These are phyloP conservation scores for Aspergillus sparsus DNA, from an alignment of 495 filamentous ascomycete genomes.

Conservation along the genomic window DNA sequence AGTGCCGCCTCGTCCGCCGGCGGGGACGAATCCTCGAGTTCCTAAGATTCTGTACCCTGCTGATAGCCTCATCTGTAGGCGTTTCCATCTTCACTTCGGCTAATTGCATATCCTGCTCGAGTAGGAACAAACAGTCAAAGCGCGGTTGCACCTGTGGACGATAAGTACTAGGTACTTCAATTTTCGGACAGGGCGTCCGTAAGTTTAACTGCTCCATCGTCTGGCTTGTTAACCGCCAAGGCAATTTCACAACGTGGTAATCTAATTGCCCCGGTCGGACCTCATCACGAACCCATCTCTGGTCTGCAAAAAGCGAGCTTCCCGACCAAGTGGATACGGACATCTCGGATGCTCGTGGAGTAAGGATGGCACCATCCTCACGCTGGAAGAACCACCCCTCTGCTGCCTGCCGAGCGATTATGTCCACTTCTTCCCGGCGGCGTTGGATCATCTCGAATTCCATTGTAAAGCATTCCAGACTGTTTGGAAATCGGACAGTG, in stretches of 20 bases:
- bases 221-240: constrained; percentile 19
- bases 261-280: constrained; percentile 27
- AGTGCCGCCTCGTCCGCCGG: too few relatives aligned
- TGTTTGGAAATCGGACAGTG: constrained; percentile 25
- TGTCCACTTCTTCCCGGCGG: constrained; percentile 30
- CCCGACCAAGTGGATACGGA: constrained; percentile 31
- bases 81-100: neutral
- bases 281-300: constrained; percentile 34
- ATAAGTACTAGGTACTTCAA: neutral
- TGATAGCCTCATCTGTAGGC: constrained; percentile 2
- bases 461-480: constrained; percentile 26
- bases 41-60: too few relatives aligned
- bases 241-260: constrained; percentile 31
- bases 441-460: constrained; percentile 35
- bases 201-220: neutral
- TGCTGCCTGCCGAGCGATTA: constrained; percentile 22
- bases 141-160: neutral
- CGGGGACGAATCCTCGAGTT: too few relatives aligned
- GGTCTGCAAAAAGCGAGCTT: constrained; percentile 21
- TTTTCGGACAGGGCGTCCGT: neutral
- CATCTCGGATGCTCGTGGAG: constrained; percentile 16
- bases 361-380: constrained; percentile 23
- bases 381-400: constrained; percentile 31
- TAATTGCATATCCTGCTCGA: neutral
- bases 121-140: neutral